A percentile compares a stretch with the other conserved stretches of the same genome.
phyloP scores from a whole-genome alignment of 768 basidiomycete species.

The Tremella fuciformis region DNA sequence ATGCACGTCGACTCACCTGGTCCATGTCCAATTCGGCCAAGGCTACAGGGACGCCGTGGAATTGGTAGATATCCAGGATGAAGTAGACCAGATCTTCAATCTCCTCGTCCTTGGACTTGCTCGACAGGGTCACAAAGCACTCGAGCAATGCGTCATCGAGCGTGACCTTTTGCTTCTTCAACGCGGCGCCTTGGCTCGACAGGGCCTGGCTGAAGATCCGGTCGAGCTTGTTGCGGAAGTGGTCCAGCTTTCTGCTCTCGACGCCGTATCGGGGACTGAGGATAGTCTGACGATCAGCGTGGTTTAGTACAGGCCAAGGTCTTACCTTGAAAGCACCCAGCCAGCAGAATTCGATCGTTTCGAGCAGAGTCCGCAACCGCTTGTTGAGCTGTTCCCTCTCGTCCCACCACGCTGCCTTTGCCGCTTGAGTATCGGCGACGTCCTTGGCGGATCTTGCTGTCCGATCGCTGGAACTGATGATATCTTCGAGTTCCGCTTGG shows the following conservation, averaged over 20 bases:
- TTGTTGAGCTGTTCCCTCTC: conserved; percentile 71
- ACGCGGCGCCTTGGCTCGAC: conserved; percentile 61
- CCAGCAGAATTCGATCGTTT: conserved; percentile 93
- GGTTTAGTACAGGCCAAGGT: neutral
- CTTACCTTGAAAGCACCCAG: conserved; percentile 92
- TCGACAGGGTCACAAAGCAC: conserved; percentile 78
- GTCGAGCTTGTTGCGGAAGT: conserved; percentile 68
- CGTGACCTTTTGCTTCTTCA: conserved; percentile 55
- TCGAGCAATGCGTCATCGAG: conserved; percentile 74
- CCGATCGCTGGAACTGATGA: conserved; percentile 74
- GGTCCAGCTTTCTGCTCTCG: conserved; percentile 53
- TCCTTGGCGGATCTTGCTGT: conserved; percentile 69
- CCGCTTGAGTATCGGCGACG: conserved; percentile 62
- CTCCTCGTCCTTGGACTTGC: conserved; percentile 84
- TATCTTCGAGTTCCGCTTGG: conserved; percentile 68
- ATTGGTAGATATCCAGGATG: conserved; percentile 87
- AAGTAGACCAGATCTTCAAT: conserved; percentile 93
- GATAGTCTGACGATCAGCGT: conserved; percentile 37
- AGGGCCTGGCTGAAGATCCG: conserved; percentile 67
- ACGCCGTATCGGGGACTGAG: conserved; percentile 51
- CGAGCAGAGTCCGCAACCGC: conserved; percentile 68
- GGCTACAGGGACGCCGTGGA: conserved; percentile 83
- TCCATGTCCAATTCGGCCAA: conserved; percentile 88
- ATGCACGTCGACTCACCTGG: conserved; percentile 58
- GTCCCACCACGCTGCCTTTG: conserved; percentile 80